These are phyloP conservation scores for Sinapis alba DNA, from an alignment of 441 rosid genomes.

Conservation along the genomic window DNA sequence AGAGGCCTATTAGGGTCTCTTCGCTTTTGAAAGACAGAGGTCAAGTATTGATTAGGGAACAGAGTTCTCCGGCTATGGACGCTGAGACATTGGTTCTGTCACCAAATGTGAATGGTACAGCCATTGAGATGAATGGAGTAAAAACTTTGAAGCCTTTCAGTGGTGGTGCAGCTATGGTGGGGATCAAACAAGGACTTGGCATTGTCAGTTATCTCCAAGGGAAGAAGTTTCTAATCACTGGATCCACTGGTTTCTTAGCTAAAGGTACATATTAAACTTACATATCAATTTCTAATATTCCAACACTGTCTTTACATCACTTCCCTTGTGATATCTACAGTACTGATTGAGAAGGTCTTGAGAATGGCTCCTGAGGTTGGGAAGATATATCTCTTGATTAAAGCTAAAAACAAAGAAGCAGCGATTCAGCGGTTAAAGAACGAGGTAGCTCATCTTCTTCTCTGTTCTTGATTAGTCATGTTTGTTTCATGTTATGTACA, in stretches of 20 bases:
- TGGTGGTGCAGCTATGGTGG: conserved; percentile 49
- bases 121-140: conserved; percentile 46
- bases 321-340: conserved; percentile 39
- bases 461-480: background rate
- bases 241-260: conserved; percentile 88
- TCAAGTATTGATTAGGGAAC: conserved; percentile 44
- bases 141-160: conserved; percentile 60
- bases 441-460: conserved; percentile 55
- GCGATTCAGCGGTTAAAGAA: conserved; percentile 68
- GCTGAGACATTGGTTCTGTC: conserved; percentile 59
- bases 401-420: conserved; percentile 72
- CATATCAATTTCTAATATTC: background rate
- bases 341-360: conserved; percentile 83
- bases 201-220: conserved; percentile 78
- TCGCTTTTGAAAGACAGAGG: conserved; percentile 57
- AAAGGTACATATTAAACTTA: conserved; percentile 53
- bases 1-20: conserved; percentile 45
- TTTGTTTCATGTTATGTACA: background rate
- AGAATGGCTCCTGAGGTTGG: conserved; percentile 84
- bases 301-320: background rate
- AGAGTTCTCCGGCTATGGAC: conserved; percentile 46
- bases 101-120: conserved; percentile 42
- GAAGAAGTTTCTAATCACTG: conserved; percentile 73
- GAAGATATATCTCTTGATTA: conserved; percentile 77
- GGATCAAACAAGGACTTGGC: conserved; percentile 75